Conservation (phyloP, 768 basidiomycete genomes). For the Paxillus ammoniavirescens region DNA sequence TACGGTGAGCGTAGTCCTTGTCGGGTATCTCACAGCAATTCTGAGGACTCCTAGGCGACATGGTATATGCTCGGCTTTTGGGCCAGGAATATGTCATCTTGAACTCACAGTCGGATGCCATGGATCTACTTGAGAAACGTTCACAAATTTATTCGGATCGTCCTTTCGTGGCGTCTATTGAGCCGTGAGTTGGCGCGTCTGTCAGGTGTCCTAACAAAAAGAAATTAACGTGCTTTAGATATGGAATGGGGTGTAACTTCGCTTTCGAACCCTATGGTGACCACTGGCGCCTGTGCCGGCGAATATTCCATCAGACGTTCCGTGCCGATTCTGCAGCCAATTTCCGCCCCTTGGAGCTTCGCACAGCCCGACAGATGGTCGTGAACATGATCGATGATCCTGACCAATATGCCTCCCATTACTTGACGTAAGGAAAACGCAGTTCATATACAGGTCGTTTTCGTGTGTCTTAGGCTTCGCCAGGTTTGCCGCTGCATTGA, state of each 20-base stretch:
- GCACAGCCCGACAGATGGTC: conserved; percentile 9
- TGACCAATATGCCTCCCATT: conserved; percentile 2
- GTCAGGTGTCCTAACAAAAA: neutral
- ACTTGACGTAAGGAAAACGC: neutral
- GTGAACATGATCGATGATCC: conserved; percentile 10
- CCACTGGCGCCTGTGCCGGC: conserved; percentile 14
- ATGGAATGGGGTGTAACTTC: conserved; percentile 3
- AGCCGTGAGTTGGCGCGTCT: conserved; percentile 1
- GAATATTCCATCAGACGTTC: conserved; percentile 20
- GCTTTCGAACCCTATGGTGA: conserved; percentile 2
- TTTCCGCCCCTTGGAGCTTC: conserved; percentile 16
- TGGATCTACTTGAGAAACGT: conserved; percentile 47
- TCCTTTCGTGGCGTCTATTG: conserved; percentile 17
- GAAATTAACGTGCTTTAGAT: conserved; percentile 1
- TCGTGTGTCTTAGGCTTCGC: neutral
- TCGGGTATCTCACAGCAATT: too few species aligned
- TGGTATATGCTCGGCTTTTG: conserved; percentile 47
- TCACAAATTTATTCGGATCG: conserved; percentile 49
- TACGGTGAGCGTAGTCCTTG: conserved; percentile 1
- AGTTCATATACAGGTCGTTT: too few species aligned
- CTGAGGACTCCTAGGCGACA: conserved; percentile 26
- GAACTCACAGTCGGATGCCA: conserved; percentile 38
- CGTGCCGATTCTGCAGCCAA: neutral
- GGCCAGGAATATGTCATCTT: conserved; percentile 45
- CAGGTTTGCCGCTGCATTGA: conserved; percentile 33